Evolutionary conservation across 2,329 filamentous ascomycete species (phyloP), one percentile per base, ranked within the genome.

Genomic region (Fusarium nurragi): DNA sequence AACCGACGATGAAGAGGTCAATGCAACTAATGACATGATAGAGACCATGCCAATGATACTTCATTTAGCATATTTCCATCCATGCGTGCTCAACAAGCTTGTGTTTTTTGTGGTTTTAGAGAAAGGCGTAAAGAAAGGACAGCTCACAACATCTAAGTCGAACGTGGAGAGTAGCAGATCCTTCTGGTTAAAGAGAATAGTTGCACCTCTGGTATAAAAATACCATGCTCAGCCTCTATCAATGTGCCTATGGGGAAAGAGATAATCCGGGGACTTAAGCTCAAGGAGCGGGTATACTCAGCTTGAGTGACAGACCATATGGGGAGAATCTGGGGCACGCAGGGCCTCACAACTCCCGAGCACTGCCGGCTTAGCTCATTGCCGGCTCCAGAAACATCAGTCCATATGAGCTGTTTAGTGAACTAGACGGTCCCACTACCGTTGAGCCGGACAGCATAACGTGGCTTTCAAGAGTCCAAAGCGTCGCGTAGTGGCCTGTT

Each of bases 321-420:
- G 60, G 59, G 50, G 50, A 60, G 51, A 64, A 59, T 54, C 58
- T 38, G 55, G 64, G 56, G 65, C 36, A 40, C 32, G 39, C 19
- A 39, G 46, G 30, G 22, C 11, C 38, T 47, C 32, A 6, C 30
- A 46, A 40, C 38, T 46, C 49, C 64, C 59, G 54, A 67, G 44
- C 34, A 50, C 48, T 64, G 30, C 63, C 46, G 38, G 60, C 7
- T 19, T 26, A 37, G 39, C 48, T 64, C 30, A 34, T 45, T 28
- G 19, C 19, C 30, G 6, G 30, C 30, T 12, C n/a, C 50, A 47
- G 19, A 37, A 47, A 49, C 30, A 58, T 58, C 46, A 49, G 39
- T 25, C 39, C 48, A 50, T 53, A 46, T 40, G 36, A 40, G 43
- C 11, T 14, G 34, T 60, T 47, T 37, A 28, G 21, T 37, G 23